Percentiles rank a stretch among this genome's conserved stretches.
These are phyloP conservation scores for Amaranthus tricolor DNA, from an alignment of 179 eudicot genomes.

Conservation along the genomic window DNA sequence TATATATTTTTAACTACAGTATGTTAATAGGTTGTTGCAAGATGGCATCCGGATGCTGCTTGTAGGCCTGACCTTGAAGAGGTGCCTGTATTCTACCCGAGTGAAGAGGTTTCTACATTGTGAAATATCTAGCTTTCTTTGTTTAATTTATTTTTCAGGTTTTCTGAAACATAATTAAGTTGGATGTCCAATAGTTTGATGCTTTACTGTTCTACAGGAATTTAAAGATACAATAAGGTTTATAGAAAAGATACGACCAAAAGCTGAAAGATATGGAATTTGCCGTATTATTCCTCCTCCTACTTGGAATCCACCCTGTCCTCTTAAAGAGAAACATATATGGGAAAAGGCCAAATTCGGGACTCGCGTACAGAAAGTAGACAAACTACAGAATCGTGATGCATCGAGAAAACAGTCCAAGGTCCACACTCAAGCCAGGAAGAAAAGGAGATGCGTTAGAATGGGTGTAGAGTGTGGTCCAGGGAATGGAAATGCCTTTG, in stretches of 20 bases:
- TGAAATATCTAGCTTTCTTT: not conserved
- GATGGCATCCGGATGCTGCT: constrained; percentile 86
- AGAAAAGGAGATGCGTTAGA: constrained; percentile 71
- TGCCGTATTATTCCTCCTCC: constrained; percentile 95
- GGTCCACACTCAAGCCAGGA: constrained; percentile 44
- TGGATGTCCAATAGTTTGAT: constrained; percentile 11
- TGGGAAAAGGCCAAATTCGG: constrained; percentile 78
- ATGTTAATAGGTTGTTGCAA: constrained; percentile 68
- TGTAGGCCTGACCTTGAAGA: constrained; percentile 71
- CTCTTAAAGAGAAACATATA: constrained; percentile 51
- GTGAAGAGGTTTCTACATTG: constrained; percentile 64
- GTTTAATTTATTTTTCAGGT: not conserved
- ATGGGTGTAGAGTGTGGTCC: constrained; percentile 45
- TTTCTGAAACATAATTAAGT: not conserved
- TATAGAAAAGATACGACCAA: constrained; percentile 67
- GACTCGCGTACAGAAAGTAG: constrained; percentile 85
- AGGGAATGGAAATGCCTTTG: constrained; percentile 30
- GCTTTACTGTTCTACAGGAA: constrained; percentile 48
- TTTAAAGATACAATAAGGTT: constrained; percentile 78
- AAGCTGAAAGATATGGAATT: constrained; percentile 89
- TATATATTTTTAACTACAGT: not conserved
- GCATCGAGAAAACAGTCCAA: constrained; percentile 48
- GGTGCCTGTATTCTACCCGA: constrained; percentile 90
- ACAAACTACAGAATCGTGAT: constrained; percentile 90
- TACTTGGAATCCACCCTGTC: constrained; percentile 94